Base-by-base conservation (phyloP, 805 yeast genomes). In the Wickerhamiella bombiphila region DNA sequence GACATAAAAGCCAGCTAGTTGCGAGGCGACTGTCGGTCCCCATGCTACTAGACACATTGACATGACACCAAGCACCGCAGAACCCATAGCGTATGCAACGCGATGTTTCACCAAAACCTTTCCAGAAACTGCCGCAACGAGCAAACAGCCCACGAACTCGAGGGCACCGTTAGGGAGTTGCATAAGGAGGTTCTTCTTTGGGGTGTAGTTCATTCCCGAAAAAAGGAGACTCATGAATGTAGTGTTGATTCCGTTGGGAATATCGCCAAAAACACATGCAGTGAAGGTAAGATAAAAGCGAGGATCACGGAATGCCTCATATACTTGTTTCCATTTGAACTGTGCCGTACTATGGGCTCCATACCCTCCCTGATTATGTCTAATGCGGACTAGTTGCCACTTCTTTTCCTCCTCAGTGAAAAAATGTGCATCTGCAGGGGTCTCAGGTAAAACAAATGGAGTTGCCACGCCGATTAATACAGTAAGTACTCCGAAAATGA, bases 401-500 rank as follows among this genome's bases (percentile, higher is more conserved):
- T 56, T 46, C 46, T 59, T 65, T 49, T 70, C 79, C 40, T 63
- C 62, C 15, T 60, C 65, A 11, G 42, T 50, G 32, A 54, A 57
- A 47, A 51, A 55, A 44, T 49, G 39, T 4, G 57, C 57, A n/a
- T 45, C 39, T 15, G 61, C 58, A 29, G 82, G 81, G 26, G 59
- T 53, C 45, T 70, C 74, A n/a, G 81, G 80, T 36, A 77, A 50
- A 53, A 69, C 70, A 37, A 70, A 44, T 31, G 55, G 53, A 41
- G 72, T 60, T 8, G 65, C 38, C 8, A 67, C 36, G 4, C 79
- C 80, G 13, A 71, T 48, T 8, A 66, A 49, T 5, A 74, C 54
- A 3, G 82, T 75, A 40, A 72, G 62, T 5, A 63, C 52, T 13
- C 91, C 93, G 31, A 70, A 65, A 22, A 76, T 61, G 34, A 79